Evolutionary conservation across 2,329 filamentous ascomycete species (phyloP).

Genomic region (Pleomassaria siparia): DNA sequence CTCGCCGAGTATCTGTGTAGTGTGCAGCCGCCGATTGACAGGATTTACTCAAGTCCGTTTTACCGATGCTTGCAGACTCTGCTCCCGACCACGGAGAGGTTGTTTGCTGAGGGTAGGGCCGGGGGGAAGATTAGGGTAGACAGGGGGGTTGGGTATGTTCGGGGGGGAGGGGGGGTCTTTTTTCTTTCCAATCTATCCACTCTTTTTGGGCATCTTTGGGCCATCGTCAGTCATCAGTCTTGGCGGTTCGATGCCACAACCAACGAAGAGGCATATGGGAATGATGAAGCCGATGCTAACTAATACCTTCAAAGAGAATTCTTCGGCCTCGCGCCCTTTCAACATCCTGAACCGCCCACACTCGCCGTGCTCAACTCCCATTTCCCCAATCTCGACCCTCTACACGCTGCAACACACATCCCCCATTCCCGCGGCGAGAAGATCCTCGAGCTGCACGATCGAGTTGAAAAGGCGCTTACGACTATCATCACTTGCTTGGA

Average conservation of each 20-base stretch:
- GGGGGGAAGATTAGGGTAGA: slow-evolving; percentile 53
- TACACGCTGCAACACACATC: slow-evolving; percentile 64
- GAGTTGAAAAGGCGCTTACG: slow-evolving; percentile 69
- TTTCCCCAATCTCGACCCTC: slow-evolving; percentile 57
- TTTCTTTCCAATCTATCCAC: no score
- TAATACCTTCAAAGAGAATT: slow-evolving; percentile 65
- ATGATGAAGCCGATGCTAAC: neutral
- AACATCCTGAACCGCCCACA: slow-evolving; percentile 77
- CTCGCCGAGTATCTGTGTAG: slow-evolving; percentile 66
- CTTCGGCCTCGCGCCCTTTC: slow-evolving; percentile 84
- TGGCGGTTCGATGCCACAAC: no score
- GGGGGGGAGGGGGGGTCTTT: no score
- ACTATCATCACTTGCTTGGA: slow-evolving; percentile 75
- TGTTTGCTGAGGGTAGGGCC: slow-evolving; percentile 30
- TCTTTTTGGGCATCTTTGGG: no score
- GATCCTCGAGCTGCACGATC: slow-evolving; percentile 76
- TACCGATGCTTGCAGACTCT: slow-evolving; percentile 46
- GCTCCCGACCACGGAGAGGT: slow-evolving; percentile 39
- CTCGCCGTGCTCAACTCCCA: slow-evolving; percentile 68
- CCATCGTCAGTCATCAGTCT: no score
- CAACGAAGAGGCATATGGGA: no score
- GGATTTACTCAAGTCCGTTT: slow-evolving; percentile 64
- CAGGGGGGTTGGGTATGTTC: slow-evolving; percentile 55
- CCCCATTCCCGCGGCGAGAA: slow-evolving; percentile 78
- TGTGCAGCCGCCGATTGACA: slow-evolving; percentile 68